Conservation (phyloP, 2,329 filamentous ascomycete genomes). For the Diplodia intermedia region DNA sequence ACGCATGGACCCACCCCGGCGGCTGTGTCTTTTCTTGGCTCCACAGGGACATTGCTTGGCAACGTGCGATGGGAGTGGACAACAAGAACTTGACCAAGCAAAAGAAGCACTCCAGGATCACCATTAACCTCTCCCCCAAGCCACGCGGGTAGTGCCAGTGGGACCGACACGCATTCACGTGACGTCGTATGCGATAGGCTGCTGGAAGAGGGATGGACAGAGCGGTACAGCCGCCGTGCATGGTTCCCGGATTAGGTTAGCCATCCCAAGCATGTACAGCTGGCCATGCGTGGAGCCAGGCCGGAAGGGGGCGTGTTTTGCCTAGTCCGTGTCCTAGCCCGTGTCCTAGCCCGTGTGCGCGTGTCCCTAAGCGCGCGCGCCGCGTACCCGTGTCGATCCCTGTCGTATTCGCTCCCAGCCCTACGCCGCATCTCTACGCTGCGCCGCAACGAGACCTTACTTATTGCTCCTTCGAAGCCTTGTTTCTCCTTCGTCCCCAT, state of each 20-base stretch:
- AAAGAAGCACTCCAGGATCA: neutral
- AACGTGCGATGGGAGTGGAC: neutral
- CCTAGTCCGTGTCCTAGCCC: no score
- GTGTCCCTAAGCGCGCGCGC: neutral
- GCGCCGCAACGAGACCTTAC: neutral
- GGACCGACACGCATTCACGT: neutral
- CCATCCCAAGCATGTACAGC: neutral
- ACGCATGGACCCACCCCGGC: neutral
- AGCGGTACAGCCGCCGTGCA: neutral
- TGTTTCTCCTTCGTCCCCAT: neutral
- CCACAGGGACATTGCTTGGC: neutral
- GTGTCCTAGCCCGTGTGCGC: no score
- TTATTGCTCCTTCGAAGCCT: neutral
- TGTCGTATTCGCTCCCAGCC: constrained; percentile 20
- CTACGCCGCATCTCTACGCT: neutral
- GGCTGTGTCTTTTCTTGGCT: neutral
- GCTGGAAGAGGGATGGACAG: neutral
- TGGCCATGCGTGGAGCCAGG: no score
- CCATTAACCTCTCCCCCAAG: neutral
- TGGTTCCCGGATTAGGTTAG: neutral
- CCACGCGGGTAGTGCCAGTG: neutral
- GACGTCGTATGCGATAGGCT: neutral
- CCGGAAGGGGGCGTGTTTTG: neutral
- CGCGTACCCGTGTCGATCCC: neutral
- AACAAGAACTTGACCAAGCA: neutral